phyloP scores from a whole-genome alignment of 179 eudicot genomes.

The Amaranthus tricolor region DNA sequence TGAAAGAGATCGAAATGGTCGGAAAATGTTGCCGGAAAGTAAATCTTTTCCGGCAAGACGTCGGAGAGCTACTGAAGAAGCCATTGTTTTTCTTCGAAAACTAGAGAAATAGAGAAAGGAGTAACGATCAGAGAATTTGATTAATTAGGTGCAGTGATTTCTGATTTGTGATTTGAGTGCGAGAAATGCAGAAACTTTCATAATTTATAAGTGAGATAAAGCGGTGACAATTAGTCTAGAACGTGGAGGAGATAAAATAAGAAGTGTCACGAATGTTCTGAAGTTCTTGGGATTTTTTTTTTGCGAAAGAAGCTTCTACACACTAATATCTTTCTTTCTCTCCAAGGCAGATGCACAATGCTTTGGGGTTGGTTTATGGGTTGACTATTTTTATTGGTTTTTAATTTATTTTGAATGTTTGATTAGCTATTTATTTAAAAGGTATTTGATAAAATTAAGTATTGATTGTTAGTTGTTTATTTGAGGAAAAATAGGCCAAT shows the following conservation, averaged over 20 bases:
- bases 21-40: constrained; percentile 24
- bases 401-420: no score
- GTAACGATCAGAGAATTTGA: neutral
- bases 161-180: neutral
- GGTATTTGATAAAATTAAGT: no score
- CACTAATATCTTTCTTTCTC: constrained; percentile 5
- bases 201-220: constrained; percentile 12
- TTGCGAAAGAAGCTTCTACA: constrained; percentile 5
- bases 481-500: no score
- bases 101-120: neutral
- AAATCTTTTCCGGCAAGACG: constrained; percentile 31
- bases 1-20: constrained; percentile 40
- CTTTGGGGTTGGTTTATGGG: no score
- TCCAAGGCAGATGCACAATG: neutral
- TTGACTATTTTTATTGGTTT: no score
- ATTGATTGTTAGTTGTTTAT: no score
- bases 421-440: no score
- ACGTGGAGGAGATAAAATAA: constrained; percentile 5
- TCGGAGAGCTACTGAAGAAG: constrained; percentile 46
- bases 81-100: constrained; percentile 29
- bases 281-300: constrained; percentile 17
- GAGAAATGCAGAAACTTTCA: no score
- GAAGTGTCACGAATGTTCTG: constrained; percentile 21
- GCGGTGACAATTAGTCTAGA: neutral
- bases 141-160: neutral